A percentile compares a stretch with the other conserved stretches of the same genome.
These are phyloP conservation scores for Schizonepeta tenuifolia DNA, from an alignment of 257 asterid genomes.

Conservation along the genomic window DNA sequence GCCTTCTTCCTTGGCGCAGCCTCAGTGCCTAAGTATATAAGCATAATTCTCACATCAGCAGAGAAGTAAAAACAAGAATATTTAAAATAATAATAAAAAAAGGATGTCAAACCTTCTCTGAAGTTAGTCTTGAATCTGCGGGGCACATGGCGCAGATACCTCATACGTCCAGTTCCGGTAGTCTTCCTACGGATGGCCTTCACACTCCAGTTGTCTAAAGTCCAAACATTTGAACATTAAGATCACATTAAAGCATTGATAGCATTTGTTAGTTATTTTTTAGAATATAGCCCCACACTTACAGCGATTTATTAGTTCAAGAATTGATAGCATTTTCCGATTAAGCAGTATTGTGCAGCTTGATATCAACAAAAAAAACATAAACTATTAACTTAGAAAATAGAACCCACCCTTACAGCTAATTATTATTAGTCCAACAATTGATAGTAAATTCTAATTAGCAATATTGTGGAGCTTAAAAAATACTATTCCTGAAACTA, in stretches of 20 bases:
- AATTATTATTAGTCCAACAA: background rate
- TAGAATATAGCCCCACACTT: too few species aligned
- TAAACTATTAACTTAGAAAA: background rate
- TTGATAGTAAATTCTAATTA: background rate
- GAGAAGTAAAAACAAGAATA: background rate
- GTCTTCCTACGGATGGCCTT: slow-evolving; percentile 90
- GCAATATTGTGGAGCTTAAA: background rate
- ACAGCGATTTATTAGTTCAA: too few species aligned
- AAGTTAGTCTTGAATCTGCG: slow-evolving; percentile 80
- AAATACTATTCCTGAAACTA: background rate
- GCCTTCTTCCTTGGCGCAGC: slow-evolving; percentile 84
- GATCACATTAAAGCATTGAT: background rate
- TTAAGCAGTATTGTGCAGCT: too few species aligned
- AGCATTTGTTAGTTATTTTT: too few species aligned
- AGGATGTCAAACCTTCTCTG: slow-evolving; percentile 59
- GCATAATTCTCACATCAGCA: slow-evolving; percentile 17
- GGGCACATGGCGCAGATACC: slow-evolving; percentile 75
- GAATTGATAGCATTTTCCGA: too few species aligned
- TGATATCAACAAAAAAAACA: background rate
- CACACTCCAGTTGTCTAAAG: slow-evolving; percentile 68
- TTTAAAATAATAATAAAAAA: background rate
- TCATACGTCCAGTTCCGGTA: slow-evolving; percentile 86
- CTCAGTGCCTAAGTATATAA: slow-evolving; percentile 50
- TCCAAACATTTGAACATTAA: background rate
- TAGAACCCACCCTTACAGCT: background rate